Evolutionary conservation across 2,329 filamentous ascomycete genomes (phyloP), one percentile per base, ranked within the genome.

Genomic region (Aplosporella prunicola): DNA sequence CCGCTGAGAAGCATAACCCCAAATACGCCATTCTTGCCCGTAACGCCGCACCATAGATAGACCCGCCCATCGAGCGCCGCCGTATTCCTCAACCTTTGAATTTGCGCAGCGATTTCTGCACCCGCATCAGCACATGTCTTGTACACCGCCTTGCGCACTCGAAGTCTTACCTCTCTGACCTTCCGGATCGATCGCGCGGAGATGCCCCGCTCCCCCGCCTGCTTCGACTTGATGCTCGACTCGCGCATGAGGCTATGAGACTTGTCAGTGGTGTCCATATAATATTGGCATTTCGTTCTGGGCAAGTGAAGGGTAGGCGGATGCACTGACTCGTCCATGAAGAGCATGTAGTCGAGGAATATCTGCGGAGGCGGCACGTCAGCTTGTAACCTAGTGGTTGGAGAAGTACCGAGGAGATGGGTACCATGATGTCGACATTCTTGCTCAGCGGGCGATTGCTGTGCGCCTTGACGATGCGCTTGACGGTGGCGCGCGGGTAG

Each of bases 381-480:
- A 10, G 15, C 11, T 23, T n/a, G 23, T 18, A 30, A 13, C 20
- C 16, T 15, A 16, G 35, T n/a, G 6, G 22, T 37, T 35, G n/a
- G 14, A 14, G 27, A 8, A 4, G 20, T 18, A 16, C 9, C 5
- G 13, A 7, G 16, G 7, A 29, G 43, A 18, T 16, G 40, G 29
- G 32, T 62, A 93, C 85, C 63, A 89, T 68, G 41, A 93, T 78
- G 61, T 94, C 88, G 20, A 79, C 82, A 60, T 91, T 88, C 61
- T 86, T 91, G 66, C 80, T 85, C 45, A 93, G 61, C 46, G 74
- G 81, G 55, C 80, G 78, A 45, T 83, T 81, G 7, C 85, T 82
- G 59, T 93, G 86, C 13, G 85, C 86, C 63, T 93, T 94, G 52
- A 93, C 71, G 43, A 93, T 89, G 60, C 87, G 88, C 61, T 87